phyloP scores from a whole-genome alignment of 2,329 filamentous ascomycete genomes.

The Clarireedia hainanense region DNA sequence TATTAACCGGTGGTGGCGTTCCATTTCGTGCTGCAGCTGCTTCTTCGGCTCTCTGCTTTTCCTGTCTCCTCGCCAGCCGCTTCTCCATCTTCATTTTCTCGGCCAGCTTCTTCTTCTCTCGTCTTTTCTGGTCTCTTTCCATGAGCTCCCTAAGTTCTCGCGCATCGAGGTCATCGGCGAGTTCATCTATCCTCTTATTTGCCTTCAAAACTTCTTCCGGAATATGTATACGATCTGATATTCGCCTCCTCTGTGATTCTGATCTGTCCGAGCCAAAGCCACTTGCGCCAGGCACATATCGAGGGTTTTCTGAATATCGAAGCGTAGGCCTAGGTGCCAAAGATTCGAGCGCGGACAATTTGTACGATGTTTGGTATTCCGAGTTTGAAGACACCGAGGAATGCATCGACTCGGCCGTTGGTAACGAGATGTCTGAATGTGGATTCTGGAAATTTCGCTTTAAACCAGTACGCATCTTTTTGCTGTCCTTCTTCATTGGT shows the following conservation, averaged over 20 bases:
- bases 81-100: conserved; percentile 61
- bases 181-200: conserved; percentile 56
- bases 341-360: conserved; percentile 70
- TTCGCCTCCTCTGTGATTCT: conserved; percentile 42
- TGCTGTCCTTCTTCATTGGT: conserved; percentile 54
- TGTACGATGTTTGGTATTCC: conserved; percentile 64
- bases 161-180: conserved; percentile 82
- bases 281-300: conserved; percentile 41
- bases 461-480: conserved; percentile 51
- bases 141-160: conserved; percentile 79
- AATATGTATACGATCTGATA: conserved; percentile 44
- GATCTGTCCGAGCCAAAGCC: conserved; percentile 35
- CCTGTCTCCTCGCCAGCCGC: conserved; percentile 57
- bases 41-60: conserved; percentile 55
- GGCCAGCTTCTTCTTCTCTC: conserved; percentile 62
- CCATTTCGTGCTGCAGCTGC: conserved; percentile 45
- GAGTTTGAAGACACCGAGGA: conserved; percentile 70
- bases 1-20: conserved; percentile 44
- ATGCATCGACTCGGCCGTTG: conserved; percentile 64
- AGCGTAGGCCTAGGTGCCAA: conserved; percentile 80
- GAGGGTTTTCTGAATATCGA: conserved; percentile 60
- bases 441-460: conserved; percentile 52
- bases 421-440: conserved; percentile 59
- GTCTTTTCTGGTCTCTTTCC: conserved; percentile 77
- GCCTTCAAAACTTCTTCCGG: conserved; percentile 53